Evolutionary conservation across 768 basidiomycete genomes (phyloP).

Genomic region (Melanogaster broomeanus): DNA sequence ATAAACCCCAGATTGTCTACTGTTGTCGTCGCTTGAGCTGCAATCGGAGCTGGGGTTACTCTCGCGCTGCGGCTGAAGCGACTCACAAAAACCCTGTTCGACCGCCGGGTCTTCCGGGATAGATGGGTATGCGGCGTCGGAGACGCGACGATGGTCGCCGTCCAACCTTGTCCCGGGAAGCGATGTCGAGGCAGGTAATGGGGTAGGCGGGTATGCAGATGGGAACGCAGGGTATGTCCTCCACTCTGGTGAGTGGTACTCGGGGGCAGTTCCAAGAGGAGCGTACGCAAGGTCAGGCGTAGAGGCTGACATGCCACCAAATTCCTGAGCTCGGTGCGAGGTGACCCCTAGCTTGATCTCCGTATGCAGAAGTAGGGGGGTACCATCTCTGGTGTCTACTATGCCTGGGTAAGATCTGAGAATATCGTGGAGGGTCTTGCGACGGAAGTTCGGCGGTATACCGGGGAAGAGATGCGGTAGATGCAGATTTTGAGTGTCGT

Average conservation of each 20-base stretch:
- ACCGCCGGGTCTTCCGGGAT: constrained; percentile 40
- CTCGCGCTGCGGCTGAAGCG: constrained; percentile 69
- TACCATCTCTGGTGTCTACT: constrained; percentile 56
- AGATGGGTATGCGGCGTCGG: constrained; percentile 18
- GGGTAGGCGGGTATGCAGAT: constrained; percentile 76
- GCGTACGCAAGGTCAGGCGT: constrained; percentile 1
- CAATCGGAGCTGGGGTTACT: constrained; percentile 57
- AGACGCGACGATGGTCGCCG: constrained; percentile 2
- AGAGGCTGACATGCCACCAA: constrained; percentile 3
- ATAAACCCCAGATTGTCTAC: constrained; percentile 42
- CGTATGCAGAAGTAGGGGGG: constrained; percentile 53
- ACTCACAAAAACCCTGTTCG: constrained; percentile 65
- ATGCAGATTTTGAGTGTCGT: constrained; percentile 15
- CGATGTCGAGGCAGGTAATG: constrained; percentile 42
- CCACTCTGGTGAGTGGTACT: constrained; percentile 61
- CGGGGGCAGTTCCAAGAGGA: constrained; percentile 29
- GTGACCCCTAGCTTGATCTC: constrained; percentile 33
- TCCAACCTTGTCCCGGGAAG: constrained; percentile 22
- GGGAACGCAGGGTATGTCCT: constrained; percentile 73
- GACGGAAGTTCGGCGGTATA: constrained; percentile 23
- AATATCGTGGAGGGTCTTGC: constrained; percentile 23
- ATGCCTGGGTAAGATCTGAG: constrained; percentile 17
- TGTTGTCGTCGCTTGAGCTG: constrained; percentile 59
- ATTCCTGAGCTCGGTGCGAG: constrained; percentile 16
- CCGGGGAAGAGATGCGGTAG: constrained; percentile 21